These are phyloP conservation scores for Porcisia hertigi DNA, from an alignment of 208 protist species.

Conservation along the genomic window DNA sequence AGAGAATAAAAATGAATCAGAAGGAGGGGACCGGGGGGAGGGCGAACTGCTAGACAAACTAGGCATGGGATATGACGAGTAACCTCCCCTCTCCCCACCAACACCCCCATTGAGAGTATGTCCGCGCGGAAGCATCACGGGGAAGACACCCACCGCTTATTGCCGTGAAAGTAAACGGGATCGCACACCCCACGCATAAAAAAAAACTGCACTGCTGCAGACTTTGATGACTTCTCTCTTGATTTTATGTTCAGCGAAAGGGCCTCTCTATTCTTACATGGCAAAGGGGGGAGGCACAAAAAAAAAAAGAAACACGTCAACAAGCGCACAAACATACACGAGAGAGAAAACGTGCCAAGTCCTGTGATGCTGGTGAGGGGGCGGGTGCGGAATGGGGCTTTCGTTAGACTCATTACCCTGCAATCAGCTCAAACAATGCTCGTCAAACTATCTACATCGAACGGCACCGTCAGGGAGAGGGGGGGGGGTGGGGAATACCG, in stretches of 20 bases:
- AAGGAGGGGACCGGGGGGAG: background rate
- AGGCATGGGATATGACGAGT: background rate
- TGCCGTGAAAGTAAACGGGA: background rate
- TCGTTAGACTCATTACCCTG: background rate
- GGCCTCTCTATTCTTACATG: background rate
- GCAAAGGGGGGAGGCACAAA: background rate
- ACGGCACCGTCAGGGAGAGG: slow-evolving; percentile 1
- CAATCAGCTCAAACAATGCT: background rate
- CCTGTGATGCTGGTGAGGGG: slow-evolving; percentile 2
- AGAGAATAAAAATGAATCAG: background rate
- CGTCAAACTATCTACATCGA: slow-evolving; percentile 20
- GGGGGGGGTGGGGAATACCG: background rate
- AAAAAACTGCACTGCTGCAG: background rate
- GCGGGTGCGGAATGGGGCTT: background rate
- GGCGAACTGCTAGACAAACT: background rate
- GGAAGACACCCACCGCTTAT: background rate
- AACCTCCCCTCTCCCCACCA: background rate
- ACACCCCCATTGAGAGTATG: background rate
- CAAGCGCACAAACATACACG: background rate
- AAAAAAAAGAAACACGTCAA: background rate
- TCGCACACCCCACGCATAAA: background rate
- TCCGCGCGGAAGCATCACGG: background rate
- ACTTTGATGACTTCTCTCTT: background rate
- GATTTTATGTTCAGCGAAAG: slow-evolving; percentile 1
- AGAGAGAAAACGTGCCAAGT: background rate